These are phyloP conservation scores for Lipomyces starkeyi DNA, from an alignment of 805 yeast genomes.

Conservation along the genomic window DNA sequence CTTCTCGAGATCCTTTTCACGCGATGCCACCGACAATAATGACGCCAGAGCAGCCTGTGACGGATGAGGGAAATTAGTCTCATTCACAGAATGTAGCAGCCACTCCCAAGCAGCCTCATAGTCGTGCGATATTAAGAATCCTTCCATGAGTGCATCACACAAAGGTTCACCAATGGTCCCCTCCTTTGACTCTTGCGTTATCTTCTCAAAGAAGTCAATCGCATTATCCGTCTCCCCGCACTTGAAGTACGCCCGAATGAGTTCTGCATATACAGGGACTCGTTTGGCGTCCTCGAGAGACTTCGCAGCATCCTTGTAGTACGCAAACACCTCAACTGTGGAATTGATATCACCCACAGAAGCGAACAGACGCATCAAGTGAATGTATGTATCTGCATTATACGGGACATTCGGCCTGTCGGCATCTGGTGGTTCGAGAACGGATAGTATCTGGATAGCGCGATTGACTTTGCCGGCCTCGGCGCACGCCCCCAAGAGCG, in stretches of 20 bases:
- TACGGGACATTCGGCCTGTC: conserved; percentile 14
- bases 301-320: conserved; percentile 31
- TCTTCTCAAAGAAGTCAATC: conserved; percentile 40
- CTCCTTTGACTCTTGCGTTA: conserved; percentile 29
- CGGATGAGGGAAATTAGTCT: conserved; percentile 21
- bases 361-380: conserved; percentile 40
- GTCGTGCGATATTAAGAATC: conserved; percentile 40
- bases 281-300: conserved; percentile 22
- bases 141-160: conserved; percentile 38
- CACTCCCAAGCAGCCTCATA: conserved; percentile 43
- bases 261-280: conserved; percentile 39
- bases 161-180: conserved; percentile 23
- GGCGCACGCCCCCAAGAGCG: conserved; percentile 38
- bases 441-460: conserved; percentile 10
- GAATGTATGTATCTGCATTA: conserved; percentile 34
- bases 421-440: conserved; percentile 14
- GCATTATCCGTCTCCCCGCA: conserved; percentile 40
- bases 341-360: conserved; percentile 29
- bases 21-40: conserved; percentile 39
- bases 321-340: conserved; percentile 38
- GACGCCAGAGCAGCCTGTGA: conserved; percentile 28
- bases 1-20: conserved; percentile 36
- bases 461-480: conserved; percentile 18
- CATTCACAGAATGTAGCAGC: conserved; percentile 39
- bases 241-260: conserved; percentile 42